A percentile compares a stretch with the other conserved stretches of the same genome.
These are phyloP conservation scores for Kazachstania bromeliacearum DNA, from an alignment of 805 yeast species.

Conservation along the genomic window DNA sequence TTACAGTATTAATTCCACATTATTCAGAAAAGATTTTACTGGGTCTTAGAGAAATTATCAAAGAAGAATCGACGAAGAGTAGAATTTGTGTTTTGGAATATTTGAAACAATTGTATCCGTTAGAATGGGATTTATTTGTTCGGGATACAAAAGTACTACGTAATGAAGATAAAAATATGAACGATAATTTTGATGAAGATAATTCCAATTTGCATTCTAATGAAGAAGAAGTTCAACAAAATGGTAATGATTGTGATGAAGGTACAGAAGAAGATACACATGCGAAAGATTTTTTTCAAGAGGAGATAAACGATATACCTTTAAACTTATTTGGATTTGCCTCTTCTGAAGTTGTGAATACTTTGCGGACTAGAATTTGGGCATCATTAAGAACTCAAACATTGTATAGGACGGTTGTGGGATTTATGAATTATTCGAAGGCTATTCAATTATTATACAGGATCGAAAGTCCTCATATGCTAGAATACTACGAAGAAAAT, in stretches of 20 bases:
- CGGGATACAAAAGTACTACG: constrained; percentile 61
- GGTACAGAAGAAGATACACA: neutral
- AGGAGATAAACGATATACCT: constrained; percentile 53
- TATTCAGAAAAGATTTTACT: constrained; percentile 74
- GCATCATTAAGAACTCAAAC: constrained; percentile 80
- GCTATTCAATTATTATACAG: constrained; percentile 64
- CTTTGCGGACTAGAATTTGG: constrained; percentile 75
- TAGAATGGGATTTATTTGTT: constrained; percentile 78
- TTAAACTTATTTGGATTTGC: constrained; percentile 66
- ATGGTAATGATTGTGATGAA: neutral
- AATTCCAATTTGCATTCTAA: neutral
- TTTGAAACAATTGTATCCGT: constrained; percentile 57
- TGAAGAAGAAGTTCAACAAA: neutral
- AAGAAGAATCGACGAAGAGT: constrained; percentile 49
- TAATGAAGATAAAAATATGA: constrained; percentile 36
- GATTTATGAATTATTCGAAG: constrained; percentile 67
- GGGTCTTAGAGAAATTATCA: constrained; percentile 67
- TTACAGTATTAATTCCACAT: constrained; percentile 80
- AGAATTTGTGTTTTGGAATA: constrained; percentile 72
- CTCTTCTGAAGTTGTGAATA: constrained; percentile 50
- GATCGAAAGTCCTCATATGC: constrained; percentile 52
- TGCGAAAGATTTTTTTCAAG: constrained; percentile 25
- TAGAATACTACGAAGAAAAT: constrained; percentile 35
- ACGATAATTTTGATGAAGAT: neutral
- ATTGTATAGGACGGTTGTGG: constrained; percentile 70